These are phyloP conservation scores for Colletotrichum phormii DNA, from an alignment of 2,329 filamentous ascomycete genomes.

Conservation along the genomic window DNA sequence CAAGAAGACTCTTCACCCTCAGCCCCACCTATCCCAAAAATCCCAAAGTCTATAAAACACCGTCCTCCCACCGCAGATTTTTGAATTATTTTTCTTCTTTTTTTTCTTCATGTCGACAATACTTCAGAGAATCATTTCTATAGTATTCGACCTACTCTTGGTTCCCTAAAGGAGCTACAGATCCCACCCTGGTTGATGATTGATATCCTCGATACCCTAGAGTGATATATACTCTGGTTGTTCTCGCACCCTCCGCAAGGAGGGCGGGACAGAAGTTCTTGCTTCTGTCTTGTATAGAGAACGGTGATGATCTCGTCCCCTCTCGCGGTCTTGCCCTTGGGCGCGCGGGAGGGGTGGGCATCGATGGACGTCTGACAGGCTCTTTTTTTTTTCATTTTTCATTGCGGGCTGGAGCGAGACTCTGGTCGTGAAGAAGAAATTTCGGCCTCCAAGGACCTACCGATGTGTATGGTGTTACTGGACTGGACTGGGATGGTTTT, in stretches of 20 bases:
- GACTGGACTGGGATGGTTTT: too few relatives aligned
- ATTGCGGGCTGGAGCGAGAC: slow-evolving; percentile 59
- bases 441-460: too few relatives aligned
- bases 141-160: slow-evolving; percentile 95
- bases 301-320: slow-evolving; percentile 96
- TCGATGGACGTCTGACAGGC: slow-evolving; percentile 92
- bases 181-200: slow-evolving; percentile 96
- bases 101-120: slow-evolving; percentile 72
- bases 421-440: slow-evolving; percentile 64
- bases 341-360: slow-evolving; percentile 82
- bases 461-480: too few relatives aligned
- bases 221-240: slow-evolving; percentile 79
- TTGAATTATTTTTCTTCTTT: slow-evolving; percentile 52
- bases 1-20: neutral
- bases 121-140: slow-evolving; percentile 95
- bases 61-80: slow-evolving; percentile 43
- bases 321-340: slow-evolving; percentile 78
- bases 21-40: neutral
- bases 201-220: slow-evolving; percentile 87
- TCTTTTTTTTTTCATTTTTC: slow-evolving; percentile 63
- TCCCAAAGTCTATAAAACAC: slow-evolving; percentile 53
- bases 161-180: slow-evolving; percentile 93
- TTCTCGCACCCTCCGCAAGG: slow-evolving; percentile 72
- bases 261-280: slow-evolving; percentile 58
- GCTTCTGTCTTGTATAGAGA: slow-evolving; percentile 74